Base-by-base conservation (phyloP, 768 basidiomycete species). In the Suillus cothurnatus region DNA sequence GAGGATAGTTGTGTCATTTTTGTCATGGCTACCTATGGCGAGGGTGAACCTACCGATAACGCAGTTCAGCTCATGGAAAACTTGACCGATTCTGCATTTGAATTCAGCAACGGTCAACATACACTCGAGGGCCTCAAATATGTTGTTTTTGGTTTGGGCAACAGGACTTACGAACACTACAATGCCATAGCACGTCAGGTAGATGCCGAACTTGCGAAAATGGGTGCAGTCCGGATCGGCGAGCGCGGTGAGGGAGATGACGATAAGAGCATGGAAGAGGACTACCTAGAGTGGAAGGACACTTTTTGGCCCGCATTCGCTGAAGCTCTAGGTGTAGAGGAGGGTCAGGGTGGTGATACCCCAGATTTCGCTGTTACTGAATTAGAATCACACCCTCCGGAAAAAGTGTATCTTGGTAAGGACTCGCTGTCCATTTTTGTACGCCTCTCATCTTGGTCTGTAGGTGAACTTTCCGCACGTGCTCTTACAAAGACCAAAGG, bases 261-360 rank as follows among this genome's bases (percentile, higher is more conserved):
- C 73, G 97, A 99, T 79, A 97, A 97, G 83, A 95, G 92, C 74
- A 98, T 99, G 96, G 97, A 99, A 77, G 97, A 99, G 81, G 97
- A 99, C 77, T 99, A 99, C 76, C 86, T 99, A 15, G 95, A 94
- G 71, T 99, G 97, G 97, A 99, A 99, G 78, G 97, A 99, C 73
- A 85, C 84, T 70, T 96, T 99, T 95, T 99, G 95, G 93, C 89
- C 91, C 21, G 88, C 88, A 6, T 93, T 99, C 66, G 84, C 95
- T n/a, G 76, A 82, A 63, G 85, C 85, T 26, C 85, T 98, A 85
- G 85, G 85, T 61, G 94, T 97, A 60, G 96, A 98, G 77, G 97
- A 98, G 76, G 97, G 97, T 43, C 95, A 95, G 70, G 94, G 94
- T 61, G 95, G 94, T 60, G 97, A 99, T 74, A 87, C 91, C 32